A percentile compares a stretch with the other conserved stretches of the same genome.
These are phyloP conservation scores for Moelleriella libera DNA, from an alignment of 2,329 filamentous ascomycete genomes.

Conservation along the genomic window DNA sequence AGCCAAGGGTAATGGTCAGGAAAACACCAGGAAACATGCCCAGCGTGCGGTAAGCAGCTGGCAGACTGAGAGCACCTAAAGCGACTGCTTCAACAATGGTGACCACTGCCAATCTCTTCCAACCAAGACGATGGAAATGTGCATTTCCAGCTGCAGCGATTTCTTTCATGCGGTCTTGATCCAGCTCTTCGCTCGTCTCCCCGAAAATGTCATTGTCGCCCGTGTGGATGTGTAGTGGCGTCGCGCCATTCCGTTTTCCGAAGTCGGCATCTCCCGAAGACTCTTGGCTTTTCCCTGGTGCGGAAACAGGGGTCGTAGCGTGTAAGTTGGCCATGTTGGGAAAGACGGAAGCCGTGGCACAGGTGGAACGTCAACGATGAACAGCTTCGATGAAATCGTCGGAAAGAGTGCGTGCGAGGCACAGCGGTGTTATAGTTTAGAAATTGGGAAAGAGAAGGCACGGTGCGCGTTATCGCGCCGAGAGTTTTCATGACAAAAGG, in stretches of 20 bases:
- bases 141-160: slow-evolving; percentile 24
- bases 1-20: slow-evolving; percentile 17
- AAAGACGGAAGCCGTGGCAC: background rate
- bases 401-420: background rate
- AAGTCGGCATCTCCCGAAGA: background rate
- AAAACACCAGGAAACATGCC: slow-evolving; percentile 22
- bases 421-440: background rate
- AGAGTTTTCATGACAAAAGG: slow-evolving; percentile 1
- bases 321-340: background rate
- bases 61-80: slow-evolving; percentile 31
- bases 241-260: background rate
- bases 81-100: slow-evolving; percentile 37
- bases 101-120: slow-evolving; percentile 34
- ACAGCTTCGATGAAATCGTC: background rate
- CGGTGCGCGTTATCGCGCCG: slow-evolving; percentile 1
- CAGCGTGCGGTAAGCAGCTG: slow-evolving; percentile 25
- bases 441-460: background rate
- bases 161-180: slow-evolving; percentile 22
- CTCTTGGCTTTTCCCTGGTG: background rate
- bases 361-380: background rate
- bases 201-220: slow-evolving; percentile 6
- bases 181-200: slow-evolving; percentile 12
- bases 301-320: background rate
- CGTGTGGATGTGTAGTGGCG: background rate
- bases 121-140: slow-evolving; percentile 32